Conservation (phyloP, 2,329 filamentous ascomycete genomes). For the Aquanectria penicillioides region DNA sequence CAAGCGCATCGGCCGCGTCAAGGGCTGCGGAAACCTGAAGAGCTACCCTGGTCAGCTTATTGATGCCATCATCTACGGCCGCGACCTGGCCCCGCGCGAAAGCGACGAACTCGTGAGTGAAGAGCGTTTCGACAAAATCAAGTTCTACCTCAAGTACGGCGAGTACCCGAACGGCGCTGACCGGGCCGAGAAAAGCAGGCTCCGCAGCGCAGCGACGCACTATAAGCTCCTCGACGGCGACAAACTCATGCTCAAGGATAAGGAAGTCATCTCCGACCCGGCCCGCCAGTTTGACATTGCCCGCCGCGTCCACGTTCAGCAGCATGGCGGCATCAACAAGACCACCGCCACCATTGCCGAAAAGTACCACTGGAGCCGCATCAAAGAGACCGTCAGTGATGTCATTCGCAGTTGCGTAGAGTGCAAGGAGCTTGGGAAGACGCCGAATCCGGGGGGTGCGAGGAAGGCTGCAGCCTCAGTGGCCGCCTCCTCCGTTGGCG, state of each 20-base stretch:
- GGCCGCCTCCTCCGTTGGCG: background rate
- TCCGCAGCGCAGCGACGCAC: constrained; percentile 92
- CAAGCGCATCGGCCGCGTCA: constrained; percentile 88
- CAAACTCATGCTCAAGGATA: constrained; percentile 95
- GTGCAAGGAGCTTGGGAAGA: constrained; percentile 83
- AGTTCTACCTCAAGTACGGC: constrained; percentile 93
- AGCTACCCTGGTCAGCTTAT: constrained; percentile 75
- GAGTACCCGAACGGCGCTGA: constrained; percentile 95
- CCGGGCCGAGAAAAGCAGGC: constrained; percentile 92
- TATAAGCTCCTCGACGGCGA: constrained; percentile 85
- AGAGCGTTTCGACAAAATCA: constrained; percentile 98
- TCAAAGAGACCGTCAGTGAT: constrained; percentile 96
- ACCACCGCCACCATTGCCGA: constrained; percentile 94
- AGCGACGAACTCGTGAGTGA: constrained; percentile 88
- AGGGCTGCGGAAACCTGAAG: constrained; percentile 74
- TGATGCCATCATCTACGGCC: constrained; percentile 82
- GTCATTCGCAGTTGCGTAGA: constrained; percentile 92
- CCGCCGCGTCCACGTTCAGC: constrained; percentile 74
- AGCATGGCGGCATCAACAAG: constrained; percentile 97
- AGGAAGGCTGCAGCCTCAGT: constrained; percentile 28
- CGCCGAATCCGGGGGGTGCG: constrained; percentile 47
- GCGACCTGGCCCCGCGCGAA: constrained; percentile 66
- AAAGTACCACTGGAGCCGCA: constrained; percentile 95
- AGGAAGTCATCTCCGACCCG: constrained; percentile 94
- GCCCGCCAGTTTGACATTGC: constrained; percentile 92